Percentiles rank a stretch among this genome's conserved stretches.
These are phyloP conservation scores for Chlorella sorokiniana DNA, from an alignment of 139 green algal genomes.

Conservation along the genomic window DNA sequence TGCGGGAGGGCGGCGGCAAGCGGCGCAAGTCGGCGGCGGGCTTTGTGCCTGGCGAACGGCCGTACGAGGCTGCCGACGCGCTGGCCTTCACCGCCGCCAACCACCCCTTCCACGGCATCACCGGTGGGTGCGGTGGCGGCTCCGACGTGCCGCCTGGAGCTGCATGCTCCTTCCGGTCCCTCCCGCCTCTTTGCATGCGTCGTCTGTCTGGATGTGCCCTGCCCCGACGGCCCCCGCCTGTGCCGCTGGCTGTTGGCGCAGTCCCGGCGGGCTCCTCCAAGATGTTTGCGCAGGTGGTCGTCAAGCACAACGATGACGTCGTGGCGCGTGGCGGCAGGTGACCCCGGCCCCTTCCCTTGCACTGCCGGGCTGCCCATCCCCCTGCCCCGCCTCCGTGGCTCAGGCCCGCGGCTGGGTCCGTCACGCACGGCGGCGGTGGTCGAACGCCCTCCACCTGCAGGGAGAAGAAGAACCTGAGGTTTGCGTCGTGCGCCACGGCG, in stretches of 20 bases:
- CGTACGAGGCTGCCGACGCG: slow-evolving; percentile 2
- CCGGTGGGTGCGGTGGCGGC: neutral
- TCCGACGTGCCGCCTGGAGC: too few relatives aligned
- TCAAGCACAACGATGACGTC: neutral
- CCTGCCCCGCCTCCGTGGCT: neutral
- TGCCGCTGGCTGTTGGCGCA: neutral
- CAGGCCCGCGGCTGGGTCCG: neutral
- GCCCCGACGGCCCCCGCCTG: neutral
- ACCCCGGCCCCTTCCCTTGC: neutral
- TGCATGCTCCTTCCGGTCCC: too few relatives aligned
- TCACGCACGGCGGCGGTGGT: neutral
- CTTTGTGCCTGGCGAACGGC: neutral
- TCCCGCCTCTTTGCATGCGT: too few relatives aligned
- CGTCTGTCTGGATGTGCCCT: neutral
- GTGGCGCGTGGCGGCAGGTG: neutral
- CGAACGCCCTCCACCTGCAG: neutral
- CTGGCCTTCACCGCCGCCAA: neutral
- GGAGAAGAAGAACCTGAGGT: neutral
- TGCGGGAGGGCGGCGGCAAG: neutral
- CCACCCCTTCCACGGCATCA: slow-evolving; percentile 28
- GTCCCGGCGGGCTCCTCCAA: neutral
- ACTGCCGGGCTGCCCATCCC: neutral
- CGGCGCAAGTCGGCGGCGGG: neutral
- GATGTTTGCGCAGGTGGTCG: neutral
- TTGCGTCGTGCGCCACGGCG: neutral